phyloP scores from a whole-genome alignment of 2,329 filamentous ascomycete genomes.

The Hymenoscyphus repandus region DNA sequence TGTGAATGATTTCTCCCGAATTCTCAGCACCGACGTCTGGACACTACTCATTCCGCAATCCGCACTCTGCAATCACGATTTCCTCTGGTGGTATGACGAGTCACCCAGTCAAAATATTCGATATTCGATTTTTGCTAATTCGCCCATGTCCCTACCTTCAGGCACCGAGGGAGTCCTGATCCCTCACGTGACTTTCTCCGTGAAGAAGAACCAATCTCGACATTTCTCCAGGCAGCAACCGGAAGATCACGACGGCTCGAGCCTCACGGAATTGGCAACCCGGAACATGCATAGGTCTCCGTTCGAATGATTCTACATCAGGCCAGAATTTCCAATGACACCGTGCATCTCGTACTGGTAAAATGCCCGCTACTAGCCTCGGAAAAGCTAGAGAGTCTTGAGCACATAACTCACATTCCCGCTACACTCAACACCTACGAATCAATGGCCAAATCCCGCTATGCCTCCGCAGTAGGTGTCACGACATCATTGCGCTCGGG shows the following conservation, averaged over 20 bases:
- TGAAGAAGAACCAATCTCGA: conserved; percentile 15
- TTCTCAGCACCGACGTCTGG: conserved; percentile 30
- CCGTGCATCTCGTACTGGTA: conserved; percentile 28
- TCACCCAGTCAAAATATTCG: not conserved
- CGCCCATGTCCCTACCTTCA: not conserved
- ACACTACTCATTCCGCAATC: conserved; percentile 30
- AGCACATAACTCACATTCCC: conserved; percentile 17
- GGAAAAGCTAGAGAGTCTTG: conserved; percentile 25
- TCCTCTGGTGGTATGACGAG: conserved; percentile 26
- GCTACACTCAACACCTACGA: conserved; percentile 31
- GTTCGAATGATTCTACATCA: conserved; percentile 20
- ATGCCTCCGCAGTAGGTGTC: conserved; percentile 30
- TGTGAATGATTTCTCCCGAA: conserved; percentile 33
- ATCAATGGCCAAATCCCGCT: conserved; percentile 32
- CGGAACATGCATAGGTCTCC: conserved; percentile 23
- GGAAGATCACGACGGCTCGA: conserved; percentile 26
- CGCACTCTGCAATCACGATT: conserved; percentile 27
- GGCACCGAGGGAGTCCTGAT: conserved; percentile 29
- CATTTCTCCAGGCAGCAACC: conserved; percentile 25
- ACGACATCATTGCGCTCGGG: conserved; percentile 26
- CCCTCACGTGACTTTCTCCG: conserved; percentile 31
- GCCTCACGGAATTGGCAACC: conserved; percentile 30
- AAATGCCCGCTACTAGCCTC: conserved; percentile 31
- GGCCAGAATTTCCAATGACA: conserved; percentile 13
- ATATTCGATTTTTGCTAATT: not conserved